phyloP scores from a whole-genome alignment of 2,329 filamentous ascomycete species.

The Calycina herbarum region DNA sequence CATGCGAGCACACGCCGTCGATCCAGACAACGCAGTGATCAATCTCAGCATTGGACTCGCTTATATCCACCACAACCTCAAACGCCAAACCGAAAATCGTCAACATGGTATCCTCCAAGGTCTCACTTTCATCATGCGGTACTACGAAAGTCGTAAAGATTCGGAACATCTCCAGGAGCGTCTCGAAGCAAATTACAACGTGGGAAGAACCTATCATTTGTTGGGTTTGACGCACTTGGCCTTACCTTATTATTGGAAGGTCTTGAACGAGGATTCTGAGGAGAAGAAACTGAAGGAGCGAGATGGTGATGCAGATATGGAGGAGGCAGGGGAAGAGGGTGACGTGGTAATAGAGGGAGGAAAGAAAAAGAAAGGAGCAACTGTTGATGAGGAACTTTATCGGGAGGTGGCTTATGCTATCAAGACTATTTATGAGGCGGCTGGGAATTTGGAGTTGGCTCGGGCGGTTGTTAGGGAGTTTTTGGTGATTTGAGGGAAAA shows the following conservation, averaged over 20 bases:
- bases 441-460: conserved; percentile 62
- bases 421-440: conserved; percentile 64
- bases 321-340: not conserved
- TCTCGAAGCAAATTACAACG: conserved; percentile 81
- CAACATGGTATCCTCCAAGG: conserved; percentile 88
- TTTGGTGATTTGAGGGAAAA: conserved; percentile 40
- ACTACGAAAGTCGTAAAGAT: conserved; percentile 60
- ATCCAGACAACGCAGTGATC: conserved; percentile 74
- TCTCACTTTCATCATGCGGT: conserved; percentile 74
- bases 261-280: conserved; percentile 42
- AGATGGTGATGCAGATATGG: conserved; percentile 42
- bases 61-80: conserved; percentile 87
- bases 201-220: conserved; percentile 73
- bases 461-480: conserved; percentile 60
- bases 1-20: conserved; percentile 71
- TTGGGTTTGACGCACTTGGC: conserved; percentile 74
- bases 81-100: conserved; percentile 85
- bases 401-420: conserved; percentile 74
- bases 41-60: conserved; percentile 79
- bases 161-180: conserved; percentile 44
- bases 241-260: conserved; percentile 64
- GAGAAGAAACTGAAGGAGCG: conserved; percentile 40
- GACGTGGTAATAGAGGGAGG: not conserved
- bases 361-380: not conserved
- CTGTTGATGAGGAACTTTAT: not conserved